Percentiles rank a stretch among this genome's conserved stretches.
These are phyloP conservation scores for Gossypium rotundifolium DNA, from an alignment of 345 rosid species.

Conservation along the genomic window DNA sequence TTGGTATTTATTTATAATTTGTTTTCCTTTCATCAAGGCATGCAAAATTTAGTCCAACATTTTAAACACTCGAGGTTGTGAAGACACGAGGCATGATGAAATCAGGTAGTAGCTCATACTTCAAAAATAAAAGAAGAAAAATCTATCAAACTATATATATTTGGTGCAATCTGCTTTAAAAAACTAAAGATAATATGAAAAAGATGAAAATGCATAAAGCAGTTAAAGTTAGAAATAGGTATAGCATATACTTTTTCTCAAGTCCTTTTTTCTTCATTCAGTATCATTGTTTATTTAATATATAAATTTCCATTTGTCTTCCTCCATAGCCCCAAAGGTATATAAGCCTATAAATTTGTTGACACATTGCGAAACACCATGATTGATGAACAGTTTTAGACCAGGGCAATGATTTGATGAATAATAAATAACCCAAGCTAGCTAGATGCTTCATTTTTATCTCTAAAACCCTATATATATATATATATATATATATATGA, in stretches of 20 bases:
- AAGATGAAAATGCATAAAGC: neutral
- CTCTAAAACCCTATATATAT: neutral
- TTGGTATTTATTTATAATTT: too few species aligned
- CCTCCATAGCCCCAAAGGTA: constrained; percentile 6
- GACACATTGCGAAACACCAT: constrained; percentile 3
- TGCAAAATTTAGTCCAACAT: too few species aligned
- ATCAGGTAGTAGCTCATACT: too few species aligned
- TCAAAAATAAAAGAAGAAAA: too few species aligned
- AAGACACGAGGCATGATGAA: too few species aligned
- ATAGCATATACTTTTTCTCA: neutral
- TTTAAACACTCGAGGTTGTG: too few species aligned
- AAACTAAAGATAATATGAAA: neutral
- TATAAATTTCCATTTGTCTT: constrained; percentile 4
- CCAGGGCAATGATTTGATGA: neutral
- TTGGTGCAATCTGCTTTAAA: neutral
- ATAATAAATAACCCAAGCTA: constrained; percentile 9
- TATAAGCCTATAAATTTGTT: neutral
- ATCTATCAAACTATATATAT: neutral
- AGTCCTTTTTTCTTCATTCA: neutral
- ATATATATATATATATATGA: neutral
- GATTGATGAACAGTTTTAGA: neutral
- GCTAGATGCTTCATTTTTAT: neutral
- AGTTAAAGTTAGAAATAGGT: neutral
- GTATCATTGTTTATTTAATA: neutral
- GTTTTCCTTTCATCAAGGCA: too few species aligned